Evolutionary conservation across 176 grass and related monocot genomes (phyloP), one percentile per base, ranked within the genome.

Genomic region (Zea luxurians): DNA sequence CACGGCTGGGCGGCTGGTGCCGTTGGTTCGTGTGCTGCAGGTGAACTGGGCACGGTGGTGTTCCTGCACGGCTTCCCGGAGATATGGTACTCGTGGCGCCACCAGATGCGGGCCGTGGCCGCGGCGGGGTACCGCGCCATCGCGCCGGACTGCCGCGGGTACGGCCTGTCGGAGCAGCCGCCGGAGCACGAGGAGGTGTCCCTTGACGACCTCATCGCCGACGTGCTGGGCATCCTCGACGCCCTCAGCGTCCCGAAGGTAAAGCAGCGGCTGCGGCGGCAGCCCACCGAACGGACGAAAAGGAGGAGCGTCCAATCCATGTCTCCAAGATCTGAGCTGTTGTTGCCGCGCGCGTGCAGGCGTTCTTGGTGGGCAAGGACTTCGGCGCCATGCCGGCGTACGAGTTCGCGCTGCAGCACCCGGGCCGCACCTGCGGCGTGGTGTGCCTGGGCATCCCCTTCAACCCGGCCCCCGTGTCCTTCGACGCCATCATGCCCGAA

Each of bases 71-170:
- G 85, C 7, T 91, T 91, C 64, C 85, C 85, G 59, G 89, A 91
- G 78, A 91, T 91, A 79, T 91, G 89, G 89, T 88, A 91, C 78
- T 53, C 89, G 17, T 91, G 89, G 85, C 86, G 89, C n/a, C 68
- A 91, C 72, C 89, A 91, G 72, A 88, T 91, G 85, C 63, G 78
- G 27, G 85, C 85, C n/a, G 89, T 68, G n/a, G 89, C 89, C 37
- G 78, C 53, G 3, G 89, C 82, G 17, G 85, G 89, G 47, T 91
- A 85, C 85, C 82, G 74, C 40, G 89, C 89, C 72, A 49, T 91
- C 38, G 85, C 89, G 54, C 82, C 89, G 5, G 89, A 88, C 68
- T 64, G 86, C 52, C 85, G 89, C 38, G 85, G 89, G 37, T 91
- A 91, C 73, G 89, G 89, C 0, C 85, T 91, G 11, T 91, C 89